A percentile compares a stretch with the other conserved stretches of the same genome.
Conservation (phyloP, 2,329 filamentous ascomycete species). For the Aspergillus carbonarius region DNA sequence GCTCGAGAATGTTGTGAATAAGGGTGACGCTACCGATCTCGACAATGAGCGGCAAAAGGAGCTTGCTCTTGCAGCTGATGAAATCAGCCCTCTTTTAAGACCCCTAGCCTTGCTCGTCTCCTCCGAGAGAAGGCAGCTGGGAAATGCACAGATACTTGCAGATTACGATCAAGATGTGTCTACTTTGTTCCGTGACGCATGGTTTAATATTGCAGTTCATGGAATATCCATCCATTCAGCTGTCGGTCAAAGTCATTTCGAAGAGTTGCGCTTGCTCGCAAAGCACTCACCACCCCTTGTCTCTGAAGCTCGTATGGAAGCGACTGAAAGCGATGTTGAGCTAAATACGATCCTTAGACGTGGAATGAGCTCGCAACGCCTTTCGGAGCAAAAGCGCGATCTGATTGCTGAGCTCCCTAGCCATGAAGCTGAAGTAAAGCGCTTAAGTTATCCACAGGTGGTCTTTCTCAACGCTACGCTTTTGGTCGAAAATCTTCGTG, state of each 20-base stretch:
- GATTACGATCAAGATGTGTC: constrained; percentile 66
- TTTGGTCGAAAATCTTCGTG: constrained; percentile 83
- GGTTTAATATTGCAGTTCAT: constrained; percentile 97
- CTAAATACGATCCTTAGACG: constrained; percentile 89
- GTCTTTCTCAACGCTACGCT: constrained; percentile 91
- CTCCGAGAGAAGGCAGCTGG: constrained; percentile 24
- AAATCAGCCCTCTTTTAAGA: constrained; percentile 83
- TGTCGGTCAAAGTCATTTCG: constrained; percentile 68
- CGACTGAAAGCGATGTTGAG: constrained; percentile 94
- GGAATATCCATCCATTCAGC: constrained; percentile 77
- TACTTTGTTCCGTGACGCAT: constrained; percentile 79
- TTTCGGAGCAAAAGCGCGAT: constrained; percentile 75
- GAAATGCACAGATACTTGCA: constrained; percentile 30
- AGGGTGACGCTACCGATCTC: constrained; percentile 78
- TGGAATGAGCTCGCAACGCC: constrained; percentile 71
- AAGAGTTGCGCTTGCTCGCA: constrained; percentile 80
- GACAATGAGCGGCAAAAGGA: constrained; percentile 74
- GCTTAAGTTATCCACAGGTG: constrained; percentile 82
- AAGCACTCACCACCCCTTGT: constrained; percentile 84
- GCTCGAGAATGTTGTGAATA: constrained; percentile 82
- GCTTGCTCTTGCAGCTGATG: constrained; percentile 75
- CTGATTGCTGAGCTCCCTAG: constrained; percentile 72
- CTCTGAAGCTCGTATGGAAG: constrained; percentile 81
- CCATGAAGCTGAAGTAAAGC: constrained; percentile 74
- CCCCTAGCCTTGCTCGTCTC: constrained; percentile 86